Base-by-base conservation (phyloP, 2,329 filamentous ascomycete species). In the Colletotrichum salicis region DNA sequence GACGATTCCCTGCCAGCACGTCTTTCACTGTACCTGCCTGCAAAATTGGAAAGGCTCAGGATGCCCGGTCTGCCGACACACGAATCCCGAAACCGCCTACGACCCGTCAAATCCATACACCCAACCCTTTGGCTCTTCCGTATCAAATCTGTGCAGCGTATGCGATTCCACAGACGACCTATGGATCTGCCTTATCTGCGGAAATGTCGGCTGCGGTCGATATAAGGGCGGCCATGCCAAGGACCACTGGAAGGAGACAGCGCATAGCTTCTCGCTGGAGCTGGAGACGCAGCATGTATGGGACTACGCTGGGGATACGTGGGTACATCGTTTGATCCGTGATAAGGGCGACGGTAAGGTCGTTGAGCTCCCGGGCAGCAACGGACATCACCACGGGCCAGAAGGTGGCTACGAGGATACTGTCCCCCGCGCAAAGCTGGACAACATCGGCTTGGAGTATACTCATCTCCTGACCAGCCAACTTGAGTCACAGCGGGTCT, bases 231-330 rank as follows among this genome's bases (percentile, higher is more conserved):
- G 95, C 0, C 95, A 98, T 78, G 95, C 96, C 41, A 97, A 97
- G 80, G 92, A 94, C 13, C 95, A 98, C 82, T 98, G 94, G 90
- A 95, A 97, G 82, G 89, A 94, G 67, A 97, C 94, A 3, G 90
- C 91, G 4, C 96, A 99, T 81, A 93, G 93, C 74, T 99, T 97
- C 79, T 93, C 95, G 31, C 93, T 99, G 80, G 96, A 99, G 80
- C 90, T 98, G 48, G 91, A 93, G 73, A 97, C 95, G 0, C 96
- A 99, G 80, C 93, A 97, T 76, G 95, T 99, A 1, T 99, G 96
- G 96, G 96, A 99, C 82, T 99, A 99, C 75, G 94, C 94, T 0
- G 95, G 94, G 5, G 96, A 99, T 79, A 93, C 93, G 78, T 99
- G 97, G 87, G 96, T 98, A 60, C 96, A 99, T 82, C 92, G 96